Percentiles rank a stretch among this genome's conserved stretches.
Conservation (phyloP, 129 eudicot species). For the Pulicaria dysenterica region DNA sequence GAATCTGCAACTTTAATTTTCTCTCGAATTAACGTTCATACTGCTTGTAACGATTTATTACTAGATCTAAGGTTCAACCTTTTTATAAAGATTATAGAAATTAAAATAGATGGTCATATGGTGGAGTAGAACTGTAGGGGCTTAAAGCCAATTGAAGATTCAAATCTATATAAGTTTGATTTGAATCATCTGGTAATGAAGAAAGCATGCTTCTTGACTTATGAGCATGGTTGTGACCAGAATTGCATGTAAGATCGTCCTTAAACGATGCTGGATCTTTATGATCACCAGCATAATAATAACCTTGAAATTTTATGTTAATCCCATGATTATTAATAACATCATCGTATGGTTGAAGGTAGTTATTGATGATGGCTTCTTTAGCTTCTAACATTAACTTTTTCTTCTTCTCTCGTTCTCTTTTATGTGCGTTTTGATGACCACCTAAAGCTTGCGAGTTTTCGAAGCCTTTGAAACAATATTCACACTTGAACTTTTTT, state of each 20-base stretch:
- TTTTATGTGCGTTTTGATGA: conserved; percentile 92
- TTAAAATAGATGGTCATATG: conserved; percentile 2
- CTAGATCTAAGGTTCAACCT: not conserved
- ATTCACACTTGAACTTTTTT: conserved; percentile 70
- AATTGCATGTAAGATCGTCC: conserved; percentile 21
- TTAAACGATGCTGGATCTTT: conserved; percentile 34
- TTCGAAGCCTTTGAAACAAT: conserved; percentile 60
- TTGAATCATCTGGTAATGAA: conserved; percentile 15
- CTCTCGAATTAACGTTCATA: too few relatives aligned
- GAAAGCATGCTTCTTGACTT: conserved; percentile 41
- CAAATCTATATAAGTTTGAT: conserved; percentile 39
- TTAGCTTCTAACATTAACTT: conserved; percentile 72
- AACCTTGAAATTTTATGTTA: conserved; percentile 32
- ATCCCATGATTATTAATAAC: conserved; percentile 20
- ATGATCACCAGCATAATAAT: conserved; percentile 24
- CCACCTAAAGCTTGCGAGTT: conserved; percentile 96
- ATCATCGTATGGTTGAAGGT: conserved; percentile 51
- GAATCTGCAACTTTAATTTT: too few relatives aligned
- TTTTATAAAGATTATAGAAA: not conserved
- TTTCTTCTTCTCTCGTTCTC: conserved; percentile 80
- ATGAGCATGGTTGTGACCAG: conserved; percentile 46
- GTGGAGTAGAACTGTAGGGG: conserved; percentile 27
- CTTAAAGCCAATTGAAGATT: conserved; percentile 73
- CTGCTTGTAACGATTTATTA: conserved; percentile 3
- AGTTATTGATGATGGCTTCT: conserved; percentile 50